phyloP scores from a whole-genome alignment of 768 basidiomycete species.

The Tricholoma sp. region DNA sequence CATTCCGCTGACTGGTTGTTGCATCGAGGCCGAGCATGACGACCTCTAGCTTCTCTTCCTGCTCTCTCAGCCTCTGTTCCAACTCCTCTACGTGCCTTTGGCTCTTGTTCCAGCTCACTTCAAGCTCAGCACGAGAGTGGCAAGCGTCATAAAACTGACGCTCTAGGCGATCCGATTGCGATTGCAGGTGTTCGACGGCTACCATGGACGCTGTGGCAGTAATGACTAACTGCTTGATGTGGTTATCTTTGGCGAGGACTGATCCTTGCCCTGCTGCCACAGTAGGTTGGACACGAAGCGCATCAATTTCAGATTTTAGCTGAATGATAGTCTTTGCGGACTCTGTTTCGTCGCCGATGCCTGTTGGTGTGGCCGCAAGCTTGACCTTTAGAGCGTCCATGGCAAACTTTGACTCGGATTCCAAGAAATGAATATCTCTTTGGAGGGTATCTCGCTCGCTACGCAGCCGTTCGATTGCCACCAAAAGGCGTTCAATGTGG shows the following conservation, averaged over 20 bases:
- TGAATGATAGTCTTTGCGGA: conserved; percentile 20
- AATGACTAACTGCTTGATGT: conserved; percentile 29
- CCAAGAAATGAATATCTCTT: conserved; percentile 61
- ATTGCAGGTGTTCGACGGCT: conserved; percentile 35
- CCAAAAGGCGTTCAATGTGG: conserved; percentile 52
- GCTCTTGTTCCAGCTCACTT: conserved; percentile 10
- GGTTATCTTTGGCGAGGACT: conserved; percentile 20
- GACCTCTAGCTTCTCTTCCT: conserved; percentile 30
- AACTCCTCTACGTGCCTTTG: conserved; percentile 19
- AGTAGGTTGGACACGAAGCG: conserved; percentile 18
- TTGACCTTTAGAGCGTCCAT: conserved; percentile 54
- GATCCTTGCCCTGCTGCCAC: conserved; percentile 11
- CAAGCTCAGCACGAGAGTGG: conserved; percentile 8
- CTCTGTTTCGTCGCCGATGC: conserved; percentile 11
- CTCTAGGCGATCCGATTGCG: conserved; percentile 17
- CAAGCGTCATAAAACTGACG: neutral
- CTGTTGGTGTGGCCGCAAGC: conserved; percentile 25
- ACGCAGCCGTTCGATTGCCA: conserved; percentile 62
- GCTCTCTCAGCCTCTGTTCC: conserved; percentile 19
- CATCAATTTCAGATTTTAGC: conserved; percentile 26
- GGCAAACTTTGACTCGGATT: conserved; percentile 60
- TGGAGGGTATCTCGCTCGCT: conserved; percentile 58
- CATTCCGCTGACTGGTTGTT: conserved; percentile 31
- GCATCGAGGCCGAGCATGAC: conserved; percentile 31
- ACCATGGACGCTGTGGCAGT: conserved; percentile 31